These are phyloP conservation scores for Celoporthe dispersa DNA, from an alignment of 2,329 filamentous ascomycete genomes.

Conservation along the genomic window DNA sequence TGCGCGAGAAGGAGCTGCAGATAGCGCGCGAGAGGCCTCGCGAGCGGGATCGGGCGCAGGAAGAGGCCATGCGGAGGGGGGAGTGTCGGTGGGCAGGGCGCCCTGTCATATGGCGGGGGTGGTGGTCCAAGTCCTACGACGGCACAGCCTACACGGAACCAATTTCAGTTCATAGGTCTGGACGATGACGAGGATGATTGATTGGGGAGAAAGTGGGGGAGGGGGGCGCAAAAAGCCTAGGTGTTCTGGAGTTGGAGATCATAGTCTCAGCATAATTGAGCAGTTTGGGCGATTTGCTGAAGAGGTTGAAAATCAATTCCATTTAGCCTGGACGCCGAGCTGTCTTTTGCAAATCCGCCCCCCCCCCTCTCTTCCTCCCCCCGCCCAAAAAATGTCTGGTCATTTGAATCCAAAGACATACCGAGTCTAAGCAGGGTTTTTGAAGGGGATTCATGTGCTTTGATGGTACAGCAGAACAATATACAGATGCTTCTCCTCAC, in stretches of 20 bases:
- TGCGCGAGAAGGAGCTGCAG: constrained; percentile 52
- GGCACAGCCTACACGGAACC: constrained; percentile 48
- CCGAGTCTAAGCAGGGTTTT: neutral
- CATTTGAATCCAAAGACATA: constrained; percentile 5
- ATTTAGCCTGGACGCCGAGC: constrained; percentile 20
- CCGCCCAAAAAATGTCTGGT: neutral
- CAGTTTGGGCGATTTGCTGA: neutral
- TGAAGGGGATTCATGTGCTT: constrained; percentile 1
- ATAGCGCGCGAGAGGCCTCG: constrained; percentile 51
- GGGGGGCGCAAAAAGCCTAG: neutral
- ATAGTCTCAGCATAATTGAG: neutral
- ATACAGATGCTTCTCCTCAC: constrained; percentile 16
- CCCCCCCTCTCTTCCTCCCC: neutral
- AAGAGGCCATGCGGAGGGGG: constrained; percentile 43
- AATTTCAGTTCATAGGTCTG: constrained; percentile 60
- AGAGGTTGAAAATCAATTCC: constrained; percentile 5
- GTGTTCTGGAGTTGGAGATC: neutral
- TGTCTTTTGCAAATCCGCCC: neutral
- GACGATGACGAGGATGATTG: constrained; percentile 53
- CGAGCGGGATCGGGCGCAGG: constrained; percentile 49
- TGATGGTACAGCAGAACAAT: constrained; percentile 31
- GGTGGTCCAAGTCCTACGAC: constrained; percentile 29
- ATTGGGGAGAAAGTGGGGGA: too few species aligned
- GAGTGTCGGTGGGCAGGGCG: constrained; percentile 26
- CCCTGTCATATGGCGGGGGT: constrained; percentile 30